Evolutionary conservation across 2,329 filamentous ascomycete species (phyloP), one percentile per base, ranked within the genome.

Genomic region (Calonectria henricotiae): DNA sequence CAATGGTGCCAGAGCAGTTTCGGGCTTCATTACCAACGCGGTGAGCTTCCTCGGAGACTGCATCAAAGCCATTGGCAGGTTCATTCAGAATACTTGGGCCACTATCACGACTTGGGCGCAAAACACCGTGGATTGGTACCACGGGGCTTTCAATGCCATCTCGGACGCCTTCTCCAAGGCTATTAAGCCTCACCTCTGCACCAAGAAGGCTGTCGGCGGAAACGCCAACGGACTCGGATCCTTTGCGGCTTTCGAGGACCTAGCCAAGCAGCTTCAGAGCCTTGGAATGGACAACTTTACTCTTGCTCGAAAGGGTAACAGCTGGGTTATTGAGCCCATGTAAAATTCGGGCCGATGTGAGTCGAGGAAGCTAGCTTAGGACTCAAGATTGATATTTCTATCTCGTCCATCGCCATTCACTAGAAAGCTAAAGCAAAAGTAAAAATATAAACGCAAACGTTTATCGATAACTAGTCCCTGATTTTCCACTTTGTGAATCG

Each of bases 311-410:
- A 58, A 58, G 51, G 51, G 51, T 20, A 58, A 39, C 51, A 58
- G 51, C 51, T 58, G 51, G 51, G 51, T 58, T 32, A 58, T 58
- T 23, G 51, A 58, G 51, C 32, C 51, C 15, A 58, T 58, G 51
- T 58, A 58, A 58, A n/a, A 3, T 23, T 17, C 9, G 13, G 43
- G 43, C 43, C 43, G 23, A 46, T 46, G 43, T 7, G 12, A 9
- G n/a, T 12, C 23, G 43, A 46, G 43, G 43, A 20, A 46, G n/a
- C 3, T 11, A 12, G 7, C n/a, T 25, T 17, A 49, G 23, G 51
- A 39, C 32, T 39, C 32, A 9, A 9, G 51, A 58, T 4, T 20
- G 6, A 23, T 23, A 55, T 25, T 17, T 8, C 23, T 37, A 12
- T 39, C n/a, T 39, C 12, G 51, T 58, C 12, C 5, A 11, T 23